Evolutionary conservation across 75 land plant genomes (phyloP), one percentile per base, ranked within the genome.

Genomic region (Gnetum montanum): DNA sequence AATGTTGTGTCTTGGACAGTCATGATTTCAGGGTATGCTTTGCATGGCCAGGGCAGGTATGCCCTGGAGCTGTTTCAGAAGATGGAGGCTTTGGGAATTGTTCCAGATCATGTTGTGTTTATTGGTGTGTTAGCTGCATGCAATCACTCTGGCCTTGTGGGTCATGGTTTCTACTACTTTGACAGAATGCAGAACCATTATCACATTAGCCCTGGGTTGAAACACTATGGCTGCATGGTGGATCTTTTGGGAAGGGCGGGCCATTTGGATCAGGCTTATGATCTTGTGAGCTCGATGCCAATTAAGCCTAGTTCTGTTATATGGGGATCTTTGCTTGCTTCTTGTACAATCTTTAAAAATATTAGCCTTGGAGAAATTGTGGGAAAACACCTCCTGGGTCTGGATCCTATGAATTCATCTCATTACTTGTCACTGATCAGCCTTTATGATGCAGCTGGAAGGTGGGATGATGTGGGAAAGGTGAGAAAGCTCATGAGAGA

Each of bases 261-360:
- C 16, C 54, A 27, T 37, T 30, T 63, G 34, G 57, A 49, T 41
- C 54, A 20, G 34, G 65, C 54, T 3, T 18, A 43, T 4, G 18
- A 41, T 2, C 52, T 63, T 19, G 52, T 49, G 1, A 43, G 23
- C 2, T 34, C 37, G 7, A 63, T 63, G 54, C 65, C 65, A 31
- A 63, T 63, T 3, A 31, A 16, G 23, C 54, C 43, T 27, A 49
- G 23, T 49, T 29, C 65, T 8, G 54, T 46, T 44, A 59, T 76
- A 2, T 76, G 73, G 79, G 70, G 79, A 6, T 60, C 79, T 54
- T 22, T 76, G 43, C 74, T 76, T 33, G 58, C 58, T 0, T 64
- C 74, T 13, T 72, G 81, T 46, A 20, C 54, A 41, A 62, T 68
- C 50, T 72, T 71, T 37, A 51, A 43, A 2, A 69, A 66, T 52